Conservation (phyloP, 1,284 basidiomycete species). For the Ustilago loliicola region DNA sequence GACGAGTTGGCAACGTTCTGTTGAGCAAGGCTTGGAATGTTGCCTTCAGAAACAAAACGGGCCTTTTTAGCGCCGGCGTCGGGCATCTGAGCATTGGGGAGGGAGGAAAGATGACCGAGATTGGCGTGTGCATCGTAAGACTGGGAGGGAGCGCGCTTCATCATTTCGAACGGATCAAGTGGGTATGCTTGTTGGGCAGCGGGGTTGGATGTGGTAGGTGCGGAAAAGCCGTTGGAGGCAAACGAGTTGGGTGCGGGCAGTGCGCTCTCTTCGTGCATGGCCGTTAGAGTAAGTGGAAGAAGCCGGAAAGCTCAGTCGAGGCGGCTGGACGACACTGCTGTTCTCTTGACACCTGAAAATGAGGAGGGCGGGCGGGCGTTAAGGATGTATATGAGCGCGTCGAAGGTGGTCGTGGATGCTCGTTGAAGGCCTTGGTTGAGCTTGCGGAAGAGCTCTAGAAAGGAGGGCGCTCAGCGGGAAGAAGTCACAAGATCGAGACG, state of each 20-base stretch:
- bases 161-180: slow-evolving; percentile 53
- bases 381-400: background rate
- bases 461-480: background rate
- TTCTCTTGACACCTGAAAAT: background rate
- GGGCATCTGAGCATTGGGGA: slow-evolving; percentile 29
- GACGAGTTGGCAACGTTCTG: slow-evolving; percentile 35
- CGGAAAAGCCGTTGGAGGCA: slow-evolving; percentile 33
- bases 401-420: background rate
- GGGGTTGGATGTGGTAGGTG: slow-evolving; percentile 18
- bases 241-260: slow-evolving; percentile 36
- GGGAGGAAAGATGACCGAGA: slow-evolving; percentile 31
- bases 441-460: background rate
- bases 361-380: background rate
- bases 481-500: background rate
- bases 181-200: slow-evolving; percentile 32
- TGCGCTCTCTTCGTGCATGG: slow-evolving; percentile 39
- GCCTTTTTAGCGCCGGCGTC: slow-evolving; percentile 53
- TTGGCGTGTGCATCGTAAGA: slow-evolving; percentile 53
- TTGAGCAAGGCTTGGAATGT: slow-evolving; percentile 48
- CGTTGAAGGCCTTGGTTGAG: background rate
- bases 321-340: background rate
- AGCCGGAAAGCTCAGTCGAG: slow-evolving; percentile 2
- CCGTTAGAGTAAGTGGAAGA: slow-evolving; percentile 1
- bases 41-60: slow-evolving; percentile 61
- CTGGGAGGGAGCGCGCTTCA: slow-evolving; percentile 59